These are phyloP conservation scores for Binderoboletus segoi DNA, from an alignment of 1,284 basidiomycete species.

Conservation along the genomic window DNA sequence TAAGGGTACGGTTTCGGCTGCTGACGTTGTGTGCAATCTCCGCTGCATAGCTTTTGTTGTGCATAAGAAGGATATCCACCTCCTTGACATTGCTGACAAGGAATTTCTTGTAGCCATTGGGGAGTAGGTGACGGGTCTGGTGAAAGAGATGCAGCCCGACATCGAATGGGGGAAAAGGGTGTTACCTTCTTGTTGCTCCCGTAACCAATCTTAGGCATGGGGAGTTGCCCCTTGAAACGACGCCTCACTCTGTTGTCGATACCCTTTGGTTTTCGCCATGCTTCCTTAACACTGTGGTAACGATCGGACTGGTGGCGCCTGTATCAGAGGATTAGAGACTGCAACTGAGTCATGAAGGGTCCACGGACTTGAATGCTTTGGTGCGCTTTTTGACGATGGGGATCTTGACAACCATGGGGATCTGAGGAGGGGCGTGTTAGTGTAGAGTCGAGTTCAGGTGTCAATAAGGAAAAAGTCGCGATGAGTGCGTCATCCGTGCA, in stretches of 20 bases:
- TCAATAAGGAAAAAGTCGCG: conserved; percentile 3
- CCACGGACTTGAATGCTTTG: conserved; percentile 86
- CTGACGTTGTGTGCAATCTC: conserved; percentile 98
- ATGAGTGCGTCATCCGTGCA: conserved; percentile 31
- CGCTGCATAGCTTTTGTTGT: conserved; percentile 96
- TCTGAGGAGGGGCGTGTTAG: conserved; percentile 39
- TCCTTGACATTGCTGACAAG: conserved; percentile 91
- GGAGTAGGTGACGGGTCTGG: conserved; percentile 89
- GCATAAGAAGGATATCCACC: conserved; percentile 94
- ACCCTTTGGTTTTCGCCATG: conserved; percentile 98
- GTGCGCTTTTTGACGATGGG: conserved; percentile 97
- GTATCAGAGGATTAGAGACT: conserved; percentile 26
- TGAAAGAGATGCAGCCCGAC: conserved; percentile 8
- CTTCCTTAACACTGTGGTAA: conserved; percentile 92
- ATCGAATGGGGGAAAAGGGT: not conserved
- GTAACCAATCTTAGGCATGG: conserved; percentile 96
- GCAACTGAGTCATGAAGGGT: not conserved
- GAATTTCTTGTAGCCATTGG: conserved; percentile 94
- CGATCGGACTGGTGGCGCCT: conserved; percentile 98
- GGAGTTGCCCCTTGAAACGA: conserved; percentile 92
- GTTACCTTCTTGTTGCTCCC: conserved; percentile 79
- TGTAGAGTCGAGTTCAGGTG: not conserved
- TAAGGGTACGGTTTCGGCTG: conserved; percentile 93
- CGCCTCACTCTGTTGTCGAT: conserved; percentile 95
- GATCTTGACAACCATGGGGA: conserved; percentile 81